Percentiles rank a stretch among this genome's conserved stretches.
These are phyloP conservation scores for Nothomitra cinnamomea DNA, from an alignment of 2,329 filamentous ascomycete genomes.

Conservation along the genomic window DNA sequence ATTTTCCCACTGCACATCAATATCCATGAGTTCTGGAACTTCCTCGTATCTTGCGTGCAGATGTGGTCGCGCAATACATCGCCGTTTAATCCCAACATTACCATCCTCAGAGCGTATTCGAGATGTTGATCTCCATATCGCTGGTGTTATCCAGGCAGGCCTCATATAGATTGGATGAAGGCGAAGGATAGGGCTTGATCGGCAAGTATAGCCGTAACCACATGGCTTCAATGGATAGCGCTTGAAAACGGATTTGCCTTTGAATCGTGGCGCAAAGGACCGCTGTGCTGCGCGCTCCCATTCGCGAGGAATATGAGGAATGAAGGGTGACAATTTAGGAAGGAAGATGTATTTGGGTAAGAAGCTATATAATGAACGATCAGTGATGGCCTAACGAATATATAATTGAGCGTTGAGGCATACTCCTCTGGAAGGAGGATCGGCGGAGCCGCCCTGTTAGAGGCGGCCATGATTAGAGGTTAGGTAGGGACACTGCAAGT, in stretches of 20 bases:
- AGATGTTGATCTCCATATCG: not conserved
- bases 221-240: conserved; percentile 19
- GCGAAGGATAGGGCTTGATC: not conserved
- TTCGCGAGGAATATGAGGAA: conserved; percentile 21
- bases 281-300: conserved; percentile 31
- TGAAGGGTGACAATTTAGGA: conserved; percentile 18
- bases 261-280: conserved; percentile 20
- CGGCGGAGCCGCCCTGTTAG: conserved; percentile 15
- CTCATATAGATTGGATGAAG: not conserved
- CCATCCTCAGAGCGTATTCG: too few species aligned
- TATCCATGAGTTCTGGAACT: not conserved
- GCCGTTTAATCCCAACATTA: not conserved
- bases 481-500: too few species aligned
- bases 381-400: conserved; percentile 15
- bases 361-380: not conserved
- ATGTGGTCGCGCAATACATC: not conserved
- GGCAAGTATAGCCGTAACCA: not conserved
- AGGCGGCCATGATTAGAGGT: not conserved
- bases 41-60: not conserved
- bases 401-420: conserved; percentile 23
- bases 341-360: conserved; percentile 1
- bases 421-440: conserved; percentile 13
- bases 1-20: not conserved
- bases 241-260: conserved; percentile 31
- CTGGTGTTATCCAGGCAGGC: not conserved